Base-by-base conservation (phyloP, 345 rosid species). In the Corchorus capsularis region DNA sequence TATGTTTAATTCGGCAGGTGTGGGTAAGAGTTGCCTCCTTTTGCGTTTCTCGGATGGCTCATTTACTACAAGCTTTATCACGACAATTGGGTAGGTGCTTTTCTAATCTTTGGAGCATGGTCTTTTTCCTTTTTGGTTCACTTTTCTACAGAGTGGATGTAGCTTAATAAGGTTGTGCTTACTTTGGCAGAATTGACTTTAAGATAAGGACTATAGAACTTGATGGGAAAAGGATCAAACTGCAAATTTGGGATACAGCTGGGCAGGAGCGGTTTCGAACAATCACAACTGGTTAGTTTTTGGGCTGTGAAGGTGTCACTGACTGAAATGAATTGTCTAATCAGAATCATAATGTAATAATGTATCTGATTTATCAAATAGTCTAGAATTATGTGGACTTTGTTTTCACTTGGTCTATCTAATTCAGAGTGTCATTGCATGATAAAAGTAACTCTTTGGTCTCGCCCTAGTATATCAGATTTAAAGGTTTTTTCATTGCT, bases 171-270 rank as follows among this genome's bases (percentile, higher is more conserved):
- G 63, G 55, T 73, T 79, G 60, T n/a, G 14, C 66, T 76, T 55
- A 71, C 22, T 39, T 46, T 73, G 37, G 77, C 89, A 95, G 98
- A 5, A 95, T 95, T 79, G 98, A 95, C 79, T 95, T 95, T 76
- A 95, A 95, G 97, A 95, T 95, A 82, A 80, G 99, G 80, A 95
- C 99, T 57, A 88, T 93, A 75, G 99, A 95, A 85, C 92, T 95
- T 37, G 99, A 95, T 87, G 96, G 94, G 19, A 95, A 93, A 84
- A 82, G 96, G 78, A 93, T 95, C 85, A 95, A 95, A 84, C 84
- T 93, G 73, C 99, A 95, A 83, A 95, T 95, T 20, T 95, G 99
- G 99, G 99, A 93, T 73, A 95, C 86, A 45, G 97, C 97, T 71
- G 97, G 97, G 57, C 97, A 92, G 72, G 97, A 92, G 78, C 85